Evolutionary conservation across 1,284 basidiomycete species (phyloP).

Genomic region (Pseudozyma pruni): DNA sequence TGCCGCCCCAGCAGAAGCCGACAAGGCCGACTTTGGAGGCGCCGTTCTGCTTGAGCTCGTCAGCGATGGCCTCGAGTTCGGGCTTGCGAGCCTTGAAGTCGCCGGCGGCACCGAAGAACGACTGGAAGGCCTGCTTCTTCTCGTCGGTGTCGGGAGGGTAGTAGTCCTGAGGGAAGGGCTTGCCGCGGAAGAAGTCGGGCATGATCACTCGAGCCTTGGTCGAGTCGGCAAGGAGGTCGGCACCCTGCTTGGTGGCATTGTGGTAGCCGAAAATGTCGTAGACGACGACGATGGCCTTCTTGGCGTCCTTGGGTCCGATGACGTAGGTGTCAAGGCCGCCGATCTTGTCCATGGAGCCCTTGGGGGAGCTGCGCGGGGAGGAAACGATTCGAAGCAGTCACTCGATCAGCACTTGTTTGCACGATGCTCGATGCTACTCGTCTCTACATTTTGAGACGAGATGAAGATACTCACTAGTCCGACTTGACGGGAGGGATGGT

Average conservation of each 20-base stretch:
- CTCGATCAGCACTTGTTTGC: too few species aligned
- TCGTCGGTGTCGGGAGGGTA: slow-evolving; percentile 73
- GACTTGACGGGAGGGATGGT: slow-evolving; percentile 70
- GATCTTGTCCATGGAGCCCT: slow-evolving; percentile 67
- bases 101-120: slow-evolving; percentile 64
- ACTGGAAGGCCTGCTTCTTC: slow-evolving; percentile 70
- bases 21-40: slow-evolving; percentile 70
- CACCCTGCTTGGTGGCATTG: slow-evolving; percentile 70
- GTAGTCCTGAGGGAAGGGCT: slow-evolving; percentile 71
- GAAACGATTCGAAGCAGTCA: background rate
- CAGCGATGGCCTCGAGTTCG: slow-evolving; percentile 72
- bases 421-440: too few species aligned
- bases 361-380: slow-evolving; percentile 64
- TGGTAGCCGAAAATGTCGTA: slow-evolving; percentile 76
- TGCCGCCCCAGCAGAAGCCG: slow-evolving; percentile 70
- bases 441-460: too few species aligned
- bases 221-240: slow-evolving; percentile 73
- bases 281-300: slow-evolving; percentile 73
- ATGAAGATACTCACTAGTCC: slow-evolving; percentile 65
- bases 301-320: slow-evolving; percentile 69
- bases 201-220: slow-evolving; percentile 72
- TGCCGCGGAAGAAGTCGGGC: slow-evolving; percentile 76
- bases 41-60: slow-evolving; percentile 71
- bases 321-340: slow-evolving; percentile 55
- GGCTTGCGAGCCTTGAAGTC: slow-evolving; percentile 70